A percentile compares a stretch with the other conserved stretches of the same genome.
phyloP scores from a whole-genome alignment of 495 filamentous ascomycete genomes.

The Penicillium robsamsonii region DNA sequence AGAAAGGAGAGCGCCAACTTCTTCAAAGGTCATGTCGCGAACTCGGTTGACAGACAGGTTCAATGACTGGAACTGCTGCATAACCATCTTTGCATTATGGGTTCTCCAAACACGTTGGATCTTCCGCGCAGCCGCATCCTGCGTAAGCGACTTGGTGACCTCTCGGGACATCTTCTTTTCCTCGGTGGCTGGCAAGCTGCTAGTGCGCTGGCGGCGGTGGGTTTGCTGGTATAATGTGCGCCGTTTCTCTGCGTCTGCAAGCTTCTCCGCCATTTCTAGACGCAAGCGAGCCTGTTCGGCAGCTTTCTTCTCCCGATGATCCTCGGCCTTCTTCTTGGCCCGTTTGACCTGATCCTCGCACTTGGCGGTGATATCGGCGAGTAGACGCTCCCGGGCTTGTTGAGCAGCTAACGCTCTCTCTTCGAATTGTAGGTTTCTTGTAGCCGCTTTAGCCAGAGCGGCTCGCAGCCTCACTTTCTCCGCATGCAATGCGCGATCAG shows the following conservation, averaged over 20 bases:
- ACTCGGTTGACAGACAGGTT: slow-evolving; percentile 73
- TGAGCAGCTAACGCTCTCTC: slow-evolving; percentile 87
- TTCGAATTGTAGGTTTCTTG: slow-evolving; percentile 63
- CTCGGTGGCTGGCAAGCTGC: slow-evolving; percentile 56
- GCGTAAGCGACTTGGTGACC: slow-evolving; percentile 48
- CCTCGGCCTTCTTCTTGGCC: slow-evolving; percentile 90
- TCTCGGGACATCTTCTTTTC: slow-evolving; percentile 52
- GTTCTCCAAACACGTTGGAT: slow-evolving; percentile 81
- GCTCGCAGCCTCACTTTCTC: slow-evolving; percentile 94
- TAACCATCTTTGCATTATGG: slow-evolving; percentile 54
- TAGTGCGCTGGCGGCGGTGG: slow-evolving; percentile 62
- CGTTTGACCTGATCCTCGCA: slow-evolving; percentile 94
- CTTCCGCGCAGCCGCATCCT: slow-evolving; percentile 64
- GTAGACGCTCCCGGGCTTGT: slow-evolving; percentile 81
- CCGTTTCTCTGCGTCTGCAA: slow-evolving; percentile 83
- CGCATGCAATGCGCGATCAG: slow-evolving; percentile 89
- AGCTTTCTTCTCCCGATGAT: slow-evolving; percentile 84
- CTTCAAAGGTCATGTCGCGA: slow-evolving; percentile 74
- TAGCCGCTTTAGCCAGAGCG: slow-evolving; percentile 77
- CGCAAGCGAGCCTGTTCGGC: slow-evolving; percentile 74
- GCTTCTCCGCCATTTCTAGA: slow-evolving; percentile 81
- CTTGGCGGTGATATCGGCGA: slow-evolving; percentile 88
- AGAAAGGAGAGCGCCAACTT: slow-evolving; percentile 73
- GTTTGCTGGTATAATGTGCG: slow-evolving; percentile 53
- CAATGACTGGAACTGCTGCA: slow-evolving; percentile 65